Conservation (phyloP, 495 filamentous ascomycete species). For the Penicillium antarcticum region DNA sequence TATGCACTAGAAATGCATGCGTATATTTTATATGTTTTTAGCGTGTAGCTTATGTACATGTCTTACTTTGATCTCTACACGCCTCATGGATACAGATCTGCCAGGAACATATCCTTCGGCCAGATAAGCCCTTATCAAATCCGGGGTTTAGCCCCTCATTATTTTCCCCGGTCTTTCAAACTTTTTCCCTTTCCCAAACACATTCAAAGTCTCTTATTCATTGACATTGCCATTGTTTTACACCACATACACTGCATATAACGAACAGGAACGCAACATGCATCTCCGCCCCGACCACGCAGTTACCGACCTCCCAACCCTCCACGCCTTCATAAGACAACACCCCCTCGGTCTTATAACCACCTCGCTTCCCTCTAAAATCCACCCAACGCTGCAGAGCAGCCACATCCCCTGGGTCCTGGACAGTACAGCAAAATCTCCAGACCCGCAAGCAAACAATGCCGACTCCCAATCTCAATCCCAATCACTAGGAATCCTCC, state of each 20-base stretch:
- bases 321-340: slow-evolving; percentile 42
- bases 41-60: too few relatives aligned
- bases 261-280: slow-evolving; percentile 33
- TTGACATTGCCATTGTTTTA: neutral
- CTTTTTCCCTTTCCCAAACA: too few relatives aligned
- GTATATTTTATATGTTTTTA: neutral
- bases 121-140: slow-evolving; percentile 6
- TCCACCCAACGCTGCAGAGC: slow-evolving; percentile 39
- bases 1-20: neutral
- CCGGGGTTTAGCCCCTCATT: slow-evolving; percentile 3
- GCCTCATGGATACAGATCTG: neutral
- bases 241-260: too few relatives aligned
- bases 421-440: slow-evolving; percentile 18
- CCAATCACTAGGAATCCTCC: slow-evolving; percentile 19
- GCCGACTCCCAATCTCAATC: neutral
- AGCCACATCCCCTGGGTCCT: slow-evolving; percentile 51
- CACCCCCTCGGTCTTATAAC: slow-evolving; percentile 50
- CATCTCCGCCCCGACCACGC: slow-evolving; percentile 46
- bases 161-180: neutral
- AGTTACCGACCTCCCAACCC: slow-evolving; percentile 31
- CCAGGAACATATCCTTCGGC: neutral
- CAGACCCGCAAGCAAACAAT: neutral
- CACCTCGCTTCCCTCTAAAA: slow-evolving; percentile 41
- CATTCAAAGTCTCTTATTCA: neutral
- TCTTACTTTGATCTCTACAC: neutral